Evolutionary conservation across 768 basidiomycete species (phyloP), one percentile per base, ranked within the genome.

Genomic region (Lanmaoa rubissima): DNA sequence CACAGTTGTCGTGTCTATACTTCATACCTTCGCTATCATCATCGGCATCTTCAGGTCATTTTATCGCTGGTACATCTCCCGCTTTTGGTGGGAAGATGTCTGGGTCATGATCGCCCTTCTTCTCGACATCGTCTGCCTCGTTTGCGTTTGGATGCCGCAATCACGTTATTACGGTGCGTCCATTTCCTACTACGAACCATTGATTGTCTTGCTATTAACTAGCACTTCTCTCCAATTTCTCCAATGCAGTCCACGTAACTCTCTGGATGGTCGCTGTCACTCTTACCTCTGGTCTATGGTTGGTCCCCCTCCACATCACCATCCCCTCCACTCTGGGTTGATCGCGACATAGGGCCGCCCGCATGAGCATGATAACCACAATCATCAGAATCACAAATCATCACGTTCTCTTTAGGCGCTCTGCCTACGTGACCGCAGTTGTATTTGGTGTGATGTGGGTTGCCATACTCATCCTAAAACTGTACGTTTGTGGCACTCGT

Each of bases 301-400:
- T 32, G 2, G 57, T 48, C 43, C 24, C 35, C 9, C 6, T 43
- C 14, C 8, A n/a, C 8, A 2, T 17, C 8, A 12, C 17, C 8
- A 26, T n/a, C 1, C 8, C 42, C 3, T 9, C 16, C 31, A 6
- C 16, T 34, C 31, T 17, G 14, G 8, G 21, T 31, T 56, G 35
- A 35, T 35, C 34, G 1, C 2, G 26, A 24, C 14, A 24, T 31
- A 57, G 54, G 46, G 41, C 54, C 5, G 54, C 54, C 34, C 40
- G 53, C 45, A 40, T 36, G 53, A 55, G 52, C 36, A 57, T 42
- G 53, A 57, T 57, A 35, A 41, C 48, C 19, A 10, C 48, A 12
- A 19, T 59, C 17, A 38, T 47, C 26, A 47, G 45, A 28, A 50
- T 51, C 34, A 44, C 45, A 19, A 14, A 42, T 10, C 28, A 24